A percentile compares a stretch with the other conserved stretches of the same genome.
These are phyloP conservation scores for Madurella fahalii DNA, from an alignment of 2,329 filamentous ascomycete genomes.

Conservation along the genomic window DNA sequence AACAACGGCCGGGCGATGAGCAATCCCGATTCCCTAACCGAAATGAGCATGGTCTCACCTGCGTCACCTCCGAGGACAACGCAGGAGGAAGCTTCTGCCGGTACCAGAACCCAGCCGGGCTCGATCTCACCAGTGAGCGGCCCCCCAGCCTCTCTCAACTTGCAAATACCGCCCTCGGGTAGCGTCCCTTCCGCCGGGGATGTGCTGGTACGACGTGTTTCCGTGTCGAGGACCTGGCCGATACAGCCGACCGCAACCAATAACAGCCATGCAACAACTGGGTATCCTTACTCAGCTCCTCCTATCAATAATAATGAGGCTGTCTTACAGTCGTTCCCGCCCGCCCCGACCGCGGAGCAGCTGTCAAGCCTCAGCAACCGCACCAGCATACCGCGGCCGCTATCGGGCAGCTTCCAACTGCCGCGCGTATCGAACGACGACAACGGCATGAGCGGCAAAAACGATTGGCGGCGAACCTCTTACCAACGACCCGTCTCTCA, in stretches of 20 bases:
- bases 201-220: conserved; percentile 24
- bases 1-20: conserved; percentile 20
- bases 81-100: conserved; percentile 10
- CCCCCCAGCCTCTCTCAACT: conserved; percentile 26
- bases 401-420: conserved; percentile 42
- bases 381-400: conserved; percentile 37
- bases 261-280: conserved; percentile 20
- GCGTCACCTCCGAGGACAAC: conserved; percentile 14
- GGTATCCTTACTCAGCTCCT: conserved; percentile 42
- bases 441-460: conserved; percentile 28
- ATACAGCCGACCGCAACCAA: conserved; percentile 29
- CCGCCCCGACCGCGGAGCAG: conserved; percentile 38
- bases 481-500: conserved; percentile 23
- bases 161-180: conserved; percentile 27
- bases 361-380: conserved; percentile 36
- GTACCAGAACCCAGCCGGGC: conserved; percentile 1
- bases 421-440: conserved; percentile 41
- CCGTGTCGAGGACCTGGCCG: conserved; percentile 47
- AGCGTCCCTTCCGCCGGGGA: conserved; percentile 4
- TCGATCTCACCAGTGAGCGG: conserved; percentile 19
- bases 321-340: conserved; percentile 36
- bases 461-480: conserved; percentile 14
- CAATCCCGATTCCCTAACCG: conserved; percentile 5
- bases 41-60: conserved; percentile 6
- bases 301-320: conserved; percentile 32